phyloP scores from a whole-genome alignment of 495 filamentous ascomycete species.

The Penicillium parvum region DNA sequence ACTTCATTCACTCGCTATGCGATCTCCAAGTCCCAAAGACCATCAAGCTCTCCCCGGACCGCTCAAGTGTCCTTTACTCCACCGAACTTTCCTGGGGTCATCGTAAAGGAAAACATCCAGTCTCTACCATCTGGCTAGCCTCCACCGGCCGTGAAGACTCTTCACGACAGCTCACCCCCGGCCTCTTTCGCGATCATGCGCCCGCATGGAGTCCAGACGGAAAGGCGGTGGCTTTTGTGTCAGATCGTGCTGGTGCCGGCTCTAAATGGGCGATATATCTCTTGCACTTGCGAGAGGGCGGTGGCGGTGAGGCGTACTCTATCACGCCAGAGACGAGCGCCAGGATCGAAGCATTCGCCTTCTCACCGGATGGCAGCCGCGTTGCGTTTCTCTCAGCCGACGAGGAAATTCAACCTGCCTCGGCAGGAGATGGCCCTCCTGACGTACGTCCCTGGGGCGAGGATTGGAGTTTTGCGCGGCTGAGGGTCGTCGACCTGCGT shows the following conservation, averaged over 20 bases:
- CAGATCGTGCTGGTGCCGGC: slow-evolving; percentile 16
- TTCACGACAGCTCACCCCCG: slow-evolving; percentile 20
- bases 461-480: slow-evolving; percentile 3
- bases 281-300: slow-evolving; percentile 12
- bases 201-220: slow-evolving; percentile 20
- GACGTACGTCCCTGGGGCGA: slow-evolving; percentile 5
- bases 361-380: slow-evolving; percentile 11
- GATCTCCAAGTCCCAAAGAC: slow-evolving; percentile 21
- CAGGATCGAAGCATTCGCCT: slow-evolving; percentile 12
- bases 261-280: slow-evolving; percentile 16
- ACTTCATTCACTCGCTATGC: slow-evolving; percentile 12
- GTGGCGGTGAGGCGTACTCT: slow-evolving; percentile 16
- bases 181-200: slow-evolving; percentile 19
- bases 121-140: slow-evolving; percentile 22
- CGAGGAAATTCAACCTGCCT: slow-evolving; percentile 3
- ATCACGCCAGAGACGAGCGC: slow-evolving; percentile 4
- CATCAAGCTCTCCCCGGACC: slow-evolving; percentile 19
- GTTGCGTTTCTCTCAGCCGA: slow-evolving; percentile 17
- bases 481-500: slow-evolving; percentile 5
- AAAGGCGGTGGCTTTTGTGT: slow-evolving; percentile 19
- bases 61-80: slow-evolving; percentile 14
- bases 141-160: slow-evolving; percentile 13
- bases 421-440: background rate
- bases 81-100: slow-evolving; percentile 14
- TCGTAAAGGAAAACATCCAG: slow-evolving; percentile 10